Evolutionary conservation across 129 eudicot genomes (phyloP).

Genomic region (Arctium minus): DNA sequence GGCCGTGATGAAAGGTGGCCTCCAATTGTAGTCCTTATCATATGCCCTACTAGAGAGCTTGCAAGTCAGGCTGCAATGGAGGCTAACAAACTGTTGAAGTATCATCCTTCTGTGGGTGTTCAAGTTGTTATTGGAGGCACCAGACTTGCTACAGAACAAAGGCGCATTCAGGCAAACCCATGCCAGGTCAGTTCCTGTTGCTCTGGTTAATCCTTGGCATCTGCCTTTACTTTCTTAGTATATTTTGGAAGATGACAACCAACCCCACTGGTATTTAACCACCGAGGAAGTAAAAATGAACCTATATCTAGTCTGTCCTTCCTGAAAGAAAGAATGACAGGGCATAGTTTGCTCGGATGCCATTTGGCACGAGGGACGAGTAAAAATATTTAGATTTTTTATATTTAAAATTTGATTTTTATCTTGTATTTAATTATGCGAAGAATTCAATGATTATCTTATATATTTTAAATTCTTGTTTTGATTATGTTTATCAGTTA

Average conservation of each 20-base stretch:
- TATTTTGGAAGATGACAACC: background rate
- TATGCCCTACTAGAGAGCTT: conserved; percentile 98
- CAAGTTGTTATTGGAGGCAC: conserved; percentile 99
- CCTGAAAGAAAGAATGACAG: background rate
- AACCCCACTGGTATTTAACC: background rate
- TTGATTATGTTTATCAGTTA: too few relatives aligned
- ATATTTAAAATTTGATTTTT: too few relatives aligned
- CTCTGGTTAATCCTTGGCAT: background rate
- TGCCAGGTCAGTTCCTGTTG: conserved; percentile 68
- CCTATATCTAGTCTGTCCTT: background rate
- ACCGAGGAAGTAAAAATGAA: background rate
- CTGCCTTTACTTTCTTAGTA: background rate
- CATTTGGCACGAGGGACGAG: background rate
- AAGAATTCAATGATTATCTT: too few relatives aligned
- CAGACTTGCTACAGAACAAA: conserved; percentile 80
- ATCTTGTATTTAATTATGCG: too few relatives aligned
- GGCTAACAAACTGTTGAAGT: conserved; percentile 76
- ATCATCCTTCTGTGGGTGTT: conserved; percentile 91
- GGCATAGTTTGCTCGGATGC: background rate
- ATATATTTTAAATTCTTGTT: too few relatives aligned
- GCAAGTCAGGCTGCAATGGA: conserved; percentile 96
- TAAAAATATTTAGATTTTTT: too few relatives aligned
- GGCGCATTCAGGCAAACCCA: conserved; percentile 85
- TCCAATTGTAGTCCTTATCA: conserved; percentile 81
- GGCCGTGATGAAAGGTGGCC: conserved; percentile 77